Percentiles rank a stretch among this genome's conserved stretches.
Conservation (phyloP, 2,329 filamentous ascomycete species). For the Cryphonectria carpinicola region DNA sequence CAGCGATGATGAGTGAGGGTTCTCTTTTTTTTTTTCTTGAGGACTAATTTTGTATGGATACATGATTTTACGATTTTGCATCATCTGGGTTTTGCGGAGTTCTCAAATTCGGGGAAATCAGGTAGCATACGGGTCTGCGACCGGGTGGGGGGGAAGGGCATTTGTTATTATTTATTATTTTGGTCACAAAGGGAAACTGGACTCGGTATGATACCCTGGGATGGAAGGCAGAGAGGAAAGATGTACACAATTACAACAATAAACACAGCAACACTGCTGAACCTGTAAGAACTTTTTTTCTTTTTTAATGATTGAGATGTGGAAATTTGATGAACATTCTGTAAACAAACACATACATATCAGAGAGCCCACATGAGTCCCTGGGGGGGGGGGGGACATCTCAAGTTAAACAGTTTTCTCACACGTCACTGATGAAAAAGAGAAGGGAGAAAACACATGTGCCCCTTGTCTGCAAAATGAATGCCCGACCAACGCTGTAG, state of each 20-base stretch:
- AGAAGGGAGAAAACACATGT: neutral
- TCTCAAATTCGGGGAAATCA: neutral
- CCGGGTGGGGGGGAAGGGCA: neutral
- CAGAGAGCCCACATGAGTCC: too few species aligned
- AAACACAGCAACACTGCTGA: constrained; percentile 27
- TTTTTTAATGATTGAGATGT: neutral
- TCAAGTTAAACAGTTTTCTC: neutral
- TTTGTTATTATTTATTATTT: neutral
- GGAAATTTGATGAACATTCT: neutral
- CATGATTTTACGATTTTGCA: constrained; percentile 33
- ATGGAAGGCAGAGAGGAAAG: constrained; percentile 10
- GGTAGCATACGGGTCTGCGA: constrained; percentile 8
- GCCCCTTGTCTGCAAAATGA: neutral
- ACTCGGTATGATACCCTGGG: constrained; percentile 28
- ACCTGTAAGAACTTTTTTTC: constrained; percentile 12
- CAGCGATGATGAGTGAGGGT: constrained; percentile 31
- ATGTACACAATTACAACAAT: constrained; percentile 17
- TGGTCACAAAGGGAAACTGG: constrained; percentile 3
- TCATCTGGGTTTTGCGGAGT: constrained; percentile 24
- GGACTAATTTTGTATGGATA: neutral
- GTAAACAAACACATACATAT: neutral
- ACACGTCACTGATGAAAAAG: neutral
- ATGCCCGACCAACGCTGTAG: too few species aligned
- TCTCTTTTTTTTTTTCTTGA: neutral
- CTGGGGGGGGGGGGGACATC: neutral